Percentiles rank a stretch among this genome's conserved stretches.
Conservation (phyloP, 2,329 filamentous ascomycete genomes). For the Penicillium sp. region DNA sequence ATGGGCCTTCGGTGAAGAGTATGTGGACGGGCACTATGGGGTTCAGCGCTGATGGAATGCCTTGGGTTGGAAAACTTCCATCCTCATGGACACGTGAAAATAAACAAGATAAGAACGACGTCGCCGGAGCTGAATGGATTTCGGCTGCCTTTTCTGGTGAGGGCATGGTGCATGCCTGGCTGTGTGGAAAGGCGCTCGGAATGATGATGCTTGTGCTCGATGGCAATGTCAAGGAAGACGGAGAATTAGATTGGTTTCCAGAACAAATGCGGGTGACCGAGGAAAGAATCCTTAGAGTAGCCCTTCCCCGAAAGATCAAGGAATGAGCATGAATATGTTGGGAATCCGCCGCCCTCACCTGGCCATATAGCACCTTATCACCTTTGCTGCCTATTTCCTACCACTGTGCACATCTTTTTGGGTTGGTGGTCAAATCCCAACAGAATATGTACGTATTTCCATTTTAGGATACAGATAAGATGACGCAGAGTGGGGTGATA, state of each 20-base stretch:
- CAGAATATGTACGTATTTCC: too few relatives aligned
- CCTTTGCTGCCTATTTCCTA: too few relatives aligned
- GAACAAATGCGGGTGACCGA: slow-evolving; percentile 26
- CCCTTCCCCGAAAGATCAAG: slow-evolving; percentile 12
- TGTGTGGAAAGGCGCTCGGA: slow-evolving; percentile 25
- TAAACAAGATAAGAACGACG: not conserved
- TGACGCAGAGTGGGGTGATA: too few relatives aligned
- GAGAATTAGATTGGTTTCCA: slow-evolving; percentile 26
- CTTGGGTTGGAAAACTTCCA: slow-evolving; percentile 46
- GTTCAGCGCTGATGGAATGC: slow-evolving; percentile 47
- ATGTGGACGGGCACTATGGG: slow-evolving; percentile 46
- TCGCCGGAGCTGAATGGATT: slow-evolving; percentile 23
- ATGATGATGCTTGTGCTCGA: slow-evolving; percentile 23
- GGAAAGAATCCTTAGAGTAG: slow-evolving; percentile 18
- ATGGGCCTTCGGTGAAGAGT: slow-evolving; percentile 19
- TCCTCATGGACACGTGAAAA: slow-evolving; percentile 13
- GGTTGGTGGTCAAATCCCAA: too few relatives aligned
- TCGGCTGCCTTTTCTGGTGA: slow-evolving; percentile 28
- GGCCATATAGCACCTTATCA: too few relatives aligned
- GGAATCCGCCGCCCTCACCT: too few relatives aligned
- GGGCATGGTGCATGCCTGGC: slow-evolving; percentile 31
- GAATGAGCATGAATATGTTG: too few relatives aligned
- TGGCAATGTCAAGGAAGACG: not conserved
- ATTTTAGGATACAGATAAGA: too few relatives aligned
- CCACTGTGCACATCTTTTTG: too few relatives aligned